Conservation (phyloP, 139 green algal genomes). For the Haematococcus lacustris region DNA sequence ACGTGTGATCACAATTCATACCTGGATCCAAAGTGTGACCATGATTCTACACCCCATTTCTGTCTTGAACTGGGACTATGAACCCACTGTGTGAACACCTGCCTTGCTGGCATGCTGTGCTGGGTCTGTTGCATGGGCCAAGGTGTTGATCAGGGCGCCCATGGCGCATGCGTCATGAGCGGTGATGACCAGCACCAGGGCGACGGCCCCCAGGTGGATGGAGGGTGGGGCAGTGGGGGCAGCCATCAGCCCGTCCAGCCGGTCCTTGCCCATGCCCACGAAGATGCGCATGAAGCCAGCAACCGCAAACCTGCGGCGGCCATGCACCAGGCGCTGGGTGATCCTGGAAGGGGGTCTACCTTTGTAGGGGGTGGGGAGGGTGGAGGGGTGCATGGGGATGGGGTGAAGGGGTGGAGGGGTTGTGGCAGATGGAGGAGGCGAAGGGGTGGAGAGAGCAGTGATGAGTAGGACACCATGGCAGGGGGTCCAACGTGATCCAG, state of each 20-base stretch:
- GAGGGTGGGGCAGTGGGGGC: background rate
- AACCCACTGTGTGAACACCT: too few species aligned
- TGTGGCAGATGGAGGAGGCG: background rate
- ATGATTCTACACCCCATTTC: background rate
- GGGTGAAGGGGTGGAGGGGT: too few species aligned
- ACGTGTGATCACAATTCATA: too few species aligned
- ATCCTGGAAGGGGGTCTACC: background rate
- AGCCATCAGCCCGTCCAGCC: constrained; percentile 23
- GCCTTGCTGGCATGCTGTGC: background rate
- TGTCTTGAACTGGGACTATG: background rate
- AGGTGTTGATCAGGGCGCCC: background rate
- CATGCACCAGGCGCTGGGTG: background rate
- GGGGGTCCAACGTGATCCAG: background rate
- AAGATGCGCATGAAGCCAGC: constrained; percentile 35
- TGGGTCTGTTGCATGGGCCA: too few species aligned
- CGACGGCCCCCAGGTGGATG: constrained; percentile 19
- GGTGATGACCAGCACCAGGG: constrained; percentile 39
- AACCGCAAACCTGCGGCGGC: constrained; percentile 28
- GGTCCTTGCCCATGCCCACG: constrained; percentile 34
- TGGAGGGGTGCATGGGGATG: too few species aligned
- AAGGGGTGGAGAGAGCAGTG: background rate
- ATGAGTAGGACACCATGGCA: background rate
- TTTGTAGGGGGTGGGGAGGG: background rate
- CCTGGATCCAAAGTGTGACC: background rate
- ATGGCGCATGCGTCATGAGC: constrained; percentile 3